Percentiles rank a stretch among this genome's conserved stretches.
phyloP scores from a whole-genome alignment of 2,329 filamentous ascomycete genomes.

The Phaeosphaeriaceae sp. region DNA sequence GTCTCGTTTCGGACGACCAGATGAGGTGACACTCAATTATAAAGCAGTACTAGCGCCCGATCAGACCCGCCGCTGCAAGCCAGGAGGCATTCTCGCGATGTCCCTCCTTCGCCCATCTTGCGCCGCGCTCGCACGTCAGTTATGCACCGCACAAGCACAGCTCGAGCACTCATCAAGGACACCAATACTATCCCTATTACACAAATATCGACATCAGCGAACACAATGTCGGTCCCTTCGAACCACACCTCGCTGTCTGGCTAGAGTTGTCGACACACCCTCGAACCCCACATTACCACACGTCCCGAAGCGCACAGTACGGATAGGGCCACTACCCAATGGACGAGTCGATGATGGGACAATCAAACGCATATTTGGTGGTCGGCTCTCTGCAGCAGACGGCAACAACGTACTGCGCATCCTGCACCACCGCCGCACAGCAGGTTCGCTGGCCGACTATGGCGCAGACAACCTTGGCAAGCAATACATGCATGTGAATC shows the following conservation, averaged over 20 bases:
- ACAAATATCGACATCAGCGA: conserved; percentile 13
- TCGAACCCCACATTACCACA: conserved; percentile 27
- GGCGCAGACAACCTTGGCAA: conserved; percentile 46
- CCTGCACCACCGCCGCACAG: conserved; percentile 49
- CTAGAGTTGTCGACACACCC: conserved; percentile 35
- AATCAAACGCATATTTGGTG: conserved; percentile 43
- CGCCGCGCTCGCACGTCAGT: conserved; percentile 38
- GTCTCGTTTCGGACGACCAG: background rate
- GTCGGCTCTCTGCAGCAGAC: conserved; percentile 29
- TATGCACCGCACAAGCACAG: conserved; percentile 29
- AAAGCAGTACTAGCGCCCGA: background rate
- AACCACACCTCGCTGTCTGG: conserved; percentile 28
- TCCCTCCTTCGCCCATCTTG: conserved; percentile 38
- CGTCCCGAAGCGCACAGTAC: conserved; percentile 38
- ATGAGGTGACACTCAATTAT: conserved; percentile 6
- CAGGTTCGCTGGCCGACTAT: conserved; percentile 50
- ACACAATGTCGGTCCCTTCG: conserved; percentile 35
- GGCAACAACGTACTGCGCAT: conserved; percentile 50
- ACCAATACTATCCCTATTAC: conserved; percentile 31
- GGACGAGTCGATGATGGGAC: conserved; percentile 34
- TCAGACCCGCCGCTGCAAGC: background rate
- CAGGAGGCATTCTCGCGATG: conserved; percentile 20
- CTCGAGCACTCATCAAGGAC: conserved; percentile 24
- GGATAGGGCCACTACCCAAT: conserved; percentile 41
- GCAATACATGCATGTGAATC: conserved; percentile 36